Conservation (phyloP, 2,329 filamentous ascomycete species). For the Arthrobotrys sphaeroides region DNA sequence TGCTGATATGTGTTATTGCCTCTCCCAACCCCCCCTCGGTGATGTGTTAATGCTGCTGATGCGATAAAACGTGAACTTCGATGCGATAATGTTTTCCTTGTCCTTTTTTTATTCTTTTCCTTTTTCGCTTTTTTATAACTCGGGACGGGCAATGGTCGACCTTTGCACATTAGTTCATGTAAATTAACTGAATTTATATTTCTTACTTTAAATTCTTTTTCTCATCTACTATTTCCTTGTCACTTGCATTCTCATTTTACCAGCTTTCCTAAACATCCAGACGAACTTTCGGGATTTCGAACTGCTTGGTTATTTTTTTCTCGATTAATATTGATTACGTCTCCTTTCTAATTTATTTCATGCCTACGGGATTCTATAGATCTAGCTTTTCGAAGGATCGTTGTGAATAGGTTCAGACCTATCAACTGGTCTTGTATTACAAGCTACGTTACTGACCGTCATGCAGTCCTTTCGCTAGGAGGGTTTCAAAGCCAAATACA, state of each 20-base stretch:
- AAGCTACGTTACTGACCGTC: too few relatives aligned
- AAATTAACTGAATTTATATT: constrained; percentile 52
- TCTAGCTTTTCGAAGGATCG: too few relatives aligned
- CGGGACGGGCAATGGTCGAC: constrained; percentile 19
- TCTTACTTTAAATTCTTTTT: constrained; percentile 33
- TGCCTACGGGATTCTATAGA: too few relatives aligned
- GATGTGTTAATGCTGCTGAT: constrained; percentile 37
- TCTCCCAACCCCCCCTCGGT: neutral
- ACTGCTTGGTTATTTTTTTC: too few relatives aligned
- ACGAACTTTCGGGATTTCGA: too few relatives aligned
- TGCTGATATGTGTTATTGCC: constrained; percentile 25
- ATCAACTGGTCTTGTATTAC: too few relatives aligned
- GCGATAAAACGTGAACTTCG: constrained; percentile 30
- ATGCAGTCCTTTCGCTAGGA: neutral
- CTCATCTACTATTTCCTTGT: constrained; percentile 22
- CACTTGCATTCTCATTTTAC: neutral
- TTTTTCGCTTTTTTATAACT: neutral
- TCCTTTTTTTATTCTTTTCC: neutral
- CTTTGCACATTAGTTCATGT: constrained; percentile 37
- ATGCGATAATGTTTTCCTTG: constrained; percentile 20
- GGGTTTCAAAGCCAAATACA: neutral
- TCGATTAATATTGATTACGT: too few relatives aligned
- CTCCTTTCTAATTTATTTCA: too few relatives aligned
- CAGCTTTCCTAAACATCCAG: neutral
- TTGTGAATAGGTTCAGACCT: too few relatives aligned